Percentiles rank a stretch among this genome's conserved stretches.
These are phyloP conservation scores for Botrytis aclada DNA, from an alignment of 2,329 filamentous ascomycete species.

Conservation along the genomic window DNA sequence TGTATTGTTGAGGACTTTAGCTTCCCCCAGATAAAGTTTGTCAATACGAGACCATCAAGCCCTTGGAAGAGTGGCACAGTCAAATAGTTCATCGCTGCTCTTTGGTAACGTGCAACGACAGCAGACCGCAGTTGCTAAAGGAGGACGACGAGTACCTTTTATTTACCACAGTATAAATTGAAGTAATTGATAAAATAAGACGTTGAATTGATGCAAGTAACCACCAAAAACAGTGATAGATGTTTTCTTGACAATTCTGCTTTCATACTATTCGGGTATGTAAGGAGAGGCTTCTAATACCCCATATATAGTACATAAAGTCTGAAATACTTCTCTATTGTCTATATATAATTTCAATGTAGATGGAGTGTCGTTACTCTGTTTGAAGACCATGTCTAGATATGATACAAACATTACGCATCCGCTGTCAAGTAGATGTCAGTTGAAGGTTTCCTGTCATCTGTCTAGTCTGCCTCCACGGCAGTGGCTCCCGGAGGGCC, in stretches of 20 bases:
- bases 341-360: neutral
- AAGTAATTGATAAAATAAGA: neutral
- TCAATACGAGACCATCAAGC: neutral
- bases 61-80: neutral
- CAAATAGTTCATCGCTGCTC: neutral
- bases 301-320: neutral
- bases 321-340: neutral
- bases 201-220: neutral
- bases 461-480: neutral
- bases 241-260: neutral
- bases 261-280: no score
- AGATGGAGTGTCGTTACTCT: neutral
- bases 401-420: neutral
- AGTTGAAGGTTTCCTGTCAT: neutral
- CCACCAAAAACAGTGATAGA: neutral
- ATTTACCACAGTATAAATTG: neutral
- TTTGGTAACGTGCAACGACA: no score
- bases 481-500: neutral
- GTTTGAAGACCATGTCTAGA: neutral
- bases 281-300: neutral
- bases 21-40: conserved; percentile 4
- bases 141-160: neutral
- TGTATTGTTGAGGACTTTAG: neutral
- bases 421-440: neutral
- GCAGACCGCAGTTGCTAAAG: no score